These are phyloP conservation scores for Orobanche coerulescens DNA, from an alignment of 257 asterid genomes.

Conservation along the genomic window DNA sequence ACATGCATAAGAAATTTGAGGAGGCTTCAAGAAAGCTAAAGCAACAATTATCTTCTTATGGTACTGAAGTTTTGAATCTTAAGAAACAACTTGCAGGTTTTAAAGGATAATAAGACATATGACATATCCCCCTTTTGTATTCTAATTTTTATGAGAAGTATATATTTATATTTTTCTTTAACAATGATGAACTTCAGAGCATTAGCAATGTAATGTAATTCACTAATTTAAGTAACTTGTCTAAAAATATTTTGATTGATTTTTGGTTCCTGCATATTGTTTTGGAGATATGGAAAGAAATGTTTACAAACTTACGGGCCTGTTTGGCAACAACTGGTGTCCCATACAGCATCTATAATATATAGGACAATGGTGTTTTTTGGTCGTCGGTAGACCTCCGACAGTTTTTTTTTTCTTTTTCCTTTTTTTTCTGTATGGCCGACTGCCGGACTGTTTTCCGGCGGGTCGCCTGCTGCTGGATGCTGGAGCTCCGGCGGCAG, in stretches of 20 bases:
- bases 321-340: too few relatives aligned
- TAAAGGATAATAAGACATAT: slow-evolving; percentile 19
- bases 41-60: slow-evolving; percentile 40
- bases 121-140: neutral
- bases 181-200: neutral
- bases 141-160: neutral
- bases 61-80: slow-evolving; percentile 43
- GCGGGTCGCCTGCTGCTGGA: too few relatives aligned
- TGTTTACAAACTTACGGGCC: too few relatives aligned
- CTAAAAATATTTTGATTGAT: too few relatives aligned
- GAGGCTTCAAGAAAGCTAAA: slow-evolving; percentile 52
- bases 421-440: too few relatives aligned
- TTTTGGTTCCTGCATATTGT: neutral
- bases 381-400: too few relatives aligned
- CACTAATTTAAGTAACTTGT: too few relatives aligned
- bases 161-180: slow-evolving; percentile 3
- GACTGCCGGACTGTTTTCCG: too few relatives aligned
- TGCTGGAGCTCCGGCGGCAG: too few relatives aligned
- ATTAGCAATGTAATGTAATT: neutral
- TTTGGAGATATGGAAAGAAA: neutral
- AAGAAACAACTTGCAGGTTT: slow-evolving; percentile 44
- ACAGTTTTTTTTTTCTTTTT: too few relatives aligned
- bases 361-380: too few relatives aligned
- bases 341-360: too few relatives aligned
- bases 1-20: slow-evolving; percentile 44